phyloP scores from a whole-genome alignment of 2,329 filamentous ascomycete genomes.

The Neofusicoccum laricinum region DNA sequence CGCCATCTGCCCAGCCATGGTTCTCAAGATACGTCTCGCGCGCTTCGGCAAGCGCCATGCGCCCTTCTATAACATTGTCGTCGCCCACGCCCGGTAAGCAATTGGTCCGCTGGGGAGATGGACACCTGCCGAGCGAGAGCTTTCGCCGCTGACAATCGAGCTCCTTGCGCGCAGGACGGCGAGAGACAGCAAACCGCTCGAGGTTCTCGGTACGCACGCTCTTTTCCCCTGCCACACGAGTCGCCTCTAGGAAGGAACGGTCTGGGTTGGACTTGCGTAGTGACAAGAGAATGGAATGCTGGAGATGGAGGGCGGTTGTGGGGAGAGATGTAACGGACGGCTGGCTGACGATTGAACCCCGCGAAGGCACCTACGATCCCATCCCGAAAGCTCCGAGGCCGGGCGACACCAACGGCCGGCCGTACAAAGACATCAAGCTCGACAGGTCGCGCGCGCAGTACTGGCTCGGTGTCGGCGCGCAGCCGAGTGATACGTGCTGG shows the following conservation, averaged over 20 bases:
- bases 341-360: constrained; percentile 35
- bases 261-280: too few relatives aligned
- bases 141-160: not conserved
- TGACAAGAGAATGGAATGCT: not conserved
- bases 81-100: constrained; percentile 80
- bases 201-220: constrained; percentile 74
- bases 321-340: not conserved
- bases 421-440: constrained; percentile 89
- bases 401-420: constrained; percentile 51
- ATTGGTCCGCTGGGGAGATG: not conserved
- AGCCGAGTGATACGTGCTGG: constrained; percentile 89
- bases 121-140: not conserved
- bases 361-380: constrained; percentile 59
- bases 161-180: constrained; percentile 62
- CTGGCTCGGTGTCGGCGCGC: constrained; percentile 95
- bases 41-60: constrained; percentile 85
- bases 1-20: constrained; percentile 56
- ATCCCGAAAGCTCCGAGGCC: constrained; percentile 53
- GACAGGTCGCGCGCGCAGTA: constrained; percentile 81
- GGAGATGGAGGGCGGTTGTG: too few relatives aligned
- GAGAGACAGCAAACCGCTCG: constrained; percentile 81
- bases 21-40: constrained; percentile 87
- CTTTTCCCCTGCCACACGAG: constrained; percentile 41
- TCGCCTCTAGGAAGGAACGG: not conserved
- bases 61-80: constrained; percentile 98